Percentiles rank a stretch among this genome's conserved stretches.
These are phyloP conservation scores for Ophiocordyceps sinensis DNA, from an alignment of 2,329 filamentous ascomycete species.

Conservation along the genomic window DNA sequence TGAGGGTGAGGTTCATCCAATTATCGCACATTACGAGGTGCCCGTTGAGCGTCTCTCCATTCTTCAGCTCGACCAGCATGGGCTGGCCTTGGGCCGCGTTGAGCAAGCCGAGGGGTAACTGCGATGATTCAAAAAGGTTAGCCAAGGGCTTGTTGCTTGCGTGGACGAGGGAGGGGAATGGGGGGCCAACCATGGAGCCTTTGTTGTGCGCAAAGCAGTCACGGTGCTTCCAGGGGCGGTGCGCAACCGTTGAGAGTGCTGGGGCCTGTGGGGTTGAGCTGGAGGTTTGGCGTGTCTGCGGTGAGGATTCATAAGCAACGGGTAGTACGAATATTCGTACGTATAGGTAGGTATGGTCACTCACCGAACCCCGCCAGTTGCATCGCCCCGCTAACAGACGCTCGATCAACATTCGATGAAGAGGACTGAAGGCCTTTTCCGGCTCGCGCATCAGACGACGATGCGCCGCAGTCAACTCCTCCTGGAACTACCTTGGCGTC, in stretches of 20 bases:
- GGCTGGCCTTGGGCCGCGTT: conserved; percentile 95
- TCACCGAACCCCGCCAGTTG: conserved; percentile 11
- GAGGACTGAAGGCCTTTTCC: not conserved
- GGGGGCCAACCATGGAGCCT: not conserved
- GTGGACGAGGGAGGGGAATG: no score
- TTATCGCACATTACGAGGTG: conserved; percentile 95
- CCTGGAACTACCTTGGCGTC: conserved; percentile 49
- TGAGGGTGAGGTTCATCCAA: conserved; percentile 98
- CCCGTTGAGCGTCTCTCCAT: conserved; percentile 92
- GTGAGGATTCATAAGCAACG: no score
- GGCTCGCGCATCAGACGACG: not conserved
- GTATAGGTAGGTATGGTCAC: no score
- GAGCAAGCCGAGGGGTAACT: conserved; percentile 68
- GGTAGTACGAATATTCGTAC: no score
- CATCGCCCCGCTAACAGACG: conserved; percentile 12
- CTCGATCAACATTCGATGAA: not conserved
- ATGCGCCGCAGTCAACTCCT: conserved; percentile 20
- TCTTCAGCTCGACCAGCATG: conserved; percentile 96
- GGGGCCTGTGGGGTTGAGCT: no score
- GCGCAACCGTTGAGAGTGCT: no score
- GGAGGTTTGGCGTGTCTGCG: no score
- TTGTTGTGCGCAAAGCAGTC: no score
- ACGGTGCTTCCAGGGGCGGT: no score
- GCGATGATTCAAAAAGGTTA: conserved; percentile 7
- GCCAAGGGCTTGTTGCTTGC: conserved; percentile 3